Evolutionary conservation across 2,329 filamentous ascomycete genomes (phyloP).

Genomic region (Paecilomyces niveus): DNA sequence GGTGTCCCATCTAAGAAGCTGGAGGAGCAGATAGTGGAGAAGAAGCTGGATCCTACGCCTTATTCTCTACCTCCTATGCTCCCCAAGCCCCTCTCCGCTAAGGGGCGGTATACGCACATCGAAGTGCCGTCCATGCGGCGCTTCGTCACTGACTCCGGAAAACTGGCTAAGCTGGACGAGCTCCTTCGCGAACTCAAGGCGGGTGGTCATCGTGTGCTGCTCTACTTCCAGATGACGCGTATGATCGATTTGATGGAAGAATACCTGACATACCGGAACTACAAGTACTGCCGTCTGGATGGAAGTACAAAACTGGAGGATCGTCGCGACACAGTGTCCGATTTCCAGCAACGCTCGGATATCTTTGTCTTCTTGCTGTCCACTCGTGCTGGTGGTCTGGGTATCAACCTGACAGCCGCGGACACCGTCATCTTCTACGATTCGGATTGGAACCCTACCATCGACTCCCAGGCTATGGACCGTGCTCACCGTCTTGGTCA

Average conservation of each 20-base stretch:
- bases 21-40: constrained; percentile 67
- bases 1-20: constrained; percentile 53
- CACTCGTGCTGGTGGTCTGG: constrained; percentile 91
- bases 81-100: constrained; percentile 71
- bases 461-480: constrained; percentile 98
- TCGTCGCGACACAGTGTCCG: constrained; percentile 87
- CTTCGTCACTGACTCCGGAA: constrained; percentile 96
- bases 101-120: constrained; percentile 82
- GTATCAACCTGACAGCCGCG: constrained; percentile 93
- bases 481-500: constrained; percentile 95
- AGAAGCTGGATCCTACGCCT: constrained; percentile 55
- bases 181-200: constrained; percentile 86
- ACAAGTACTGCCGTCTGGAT: constrained; percentile 95
- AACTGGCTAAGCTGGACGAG: constrained; percentile 83
- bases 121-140: constrained; percentile 92
- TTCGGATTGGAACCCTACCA: constrained; percentile 98
- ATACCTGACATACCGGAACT: constrained; percentile 96
- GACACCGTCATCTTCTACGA: constrained; percentile 99
- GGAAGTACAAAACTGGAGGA: constrained; percentile 97
- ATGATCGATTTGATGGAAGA: constrained; percentile 99
- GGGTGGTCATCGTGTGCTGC: constrained; percentile 81
- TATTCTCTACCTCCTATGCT: constrained; percentile 62
- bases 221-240: constrained; percentile 99
- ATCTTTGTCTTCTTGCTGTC: constrained; percentile 97
- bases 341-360: constrained; percentile 89